These are phyloP conservation scores for Tetrapisispora pingtungensis DNA, from an alignment of 805 yeast species.

Conservation along the genomic window DNA sequence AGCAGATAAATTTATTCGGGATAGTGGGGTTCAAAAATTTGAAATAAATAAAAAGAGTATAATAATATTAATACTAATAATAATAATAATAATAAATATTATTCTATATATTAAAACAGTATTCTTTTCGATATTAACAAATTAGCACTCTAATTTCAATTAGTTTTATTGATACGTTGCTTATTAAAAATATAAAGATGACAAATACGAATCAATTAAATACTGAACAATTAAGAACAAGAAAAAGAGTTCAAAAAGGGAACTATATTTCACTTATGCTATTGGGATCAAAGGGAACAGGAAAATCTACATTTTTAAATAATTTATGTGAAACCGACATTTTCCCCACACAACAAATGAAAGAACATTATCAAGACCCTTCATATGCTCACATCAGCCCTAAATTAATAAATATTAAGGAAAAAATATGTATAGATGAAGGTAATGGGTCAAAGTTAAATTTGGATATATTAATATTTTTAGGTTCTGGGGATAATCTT, in stretches of 20 bases:
- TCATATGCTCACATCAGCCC: constrained; percentile 3
- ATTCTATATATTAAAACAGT: no score
- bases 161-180: no score
- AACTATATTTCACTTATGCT: constrained; percentile 58
- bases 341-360: constrained; percentile 16
- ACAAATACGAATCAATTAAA: constrained; percentile 4
- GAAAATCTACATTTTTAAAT: constrained; percentile 65
- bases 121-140: no score
- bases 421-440: constrained; percentile 34
- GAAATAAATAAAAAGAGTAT: no score
- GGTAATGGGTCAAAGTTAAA: constrained; percentile 39
- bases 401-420: background rate
- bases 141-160: no score
- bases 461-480: constrained; percentile 55
- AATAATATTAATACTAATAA: no score
- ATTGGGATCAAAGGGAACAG: constrained; percentile 64
- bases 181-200: background rate
- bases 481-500: constrained; percentile 67
- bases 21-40: no score
- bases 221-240: constrained; percentile 38
- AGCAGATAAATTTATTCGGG: no score
- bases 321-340: constrained; percentile 49
- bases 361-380: background rate
- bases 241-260: constrained; percentile 54
- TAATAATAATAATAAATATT: no score